Conservation (phyloP, 805 yeast species). For the Yamadazyma scolyti region DNA sequence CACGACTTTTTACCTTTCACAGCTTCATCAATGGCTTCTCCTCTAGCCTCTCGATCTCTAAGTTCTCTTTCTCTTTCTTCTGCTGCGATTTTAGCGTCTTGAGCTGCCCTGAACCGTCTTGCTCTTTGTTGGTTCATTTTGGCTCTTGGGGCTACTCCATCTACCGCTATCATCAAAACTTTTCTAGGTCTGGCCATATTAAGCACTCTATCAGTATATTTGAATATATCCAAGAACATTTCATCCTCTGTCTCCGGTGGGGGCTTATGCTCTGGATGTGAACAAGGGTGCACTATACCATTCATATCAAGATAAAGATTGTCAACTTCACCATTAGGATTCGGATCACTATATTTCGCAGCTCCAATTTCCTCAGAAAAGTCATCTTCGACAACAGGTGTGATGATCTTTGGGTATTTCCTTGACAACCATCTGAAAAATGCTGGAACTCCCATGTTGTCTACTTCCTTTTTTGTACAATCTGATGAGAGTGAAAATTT, state of each 20-base stretch:
- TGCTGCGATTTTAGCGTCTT: conserved; percentile 78
- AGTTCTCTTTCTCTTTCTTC: conserved; percentile 63
- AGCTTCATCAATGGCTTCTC: conserved; percentile 74
- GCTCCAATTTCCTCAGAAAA: conserved; percentile 62
- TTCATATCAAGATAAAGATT: conserved; percentile 95
- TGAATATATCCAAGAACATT: conserved; percentile 91
- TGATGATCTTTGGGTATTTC: conserved; percentile 90
- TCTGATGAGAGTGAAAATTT: too few relatives aligned
- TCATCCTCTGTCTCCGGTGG: conserved; percentile 97
- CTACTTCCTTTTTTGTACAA: too few relatives aligned
- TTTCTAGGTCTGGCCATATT: conserved; percentile 95
- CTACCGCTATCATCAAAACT: conserved; percentile 91
- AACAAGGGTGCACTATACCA: conserved; percentile 98
- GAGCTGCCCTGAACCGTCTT: conserved; percentile 87
- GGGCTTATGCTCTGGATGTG: conserved; percentile 95
- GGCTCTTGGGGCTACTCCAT: conserved; percentile 98
- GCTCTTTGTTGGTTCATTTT: conserved; percentile 97
- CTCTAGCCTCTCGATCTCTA: conserved; percentile 57
- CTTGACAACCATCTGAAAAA: conserved; percentile 93
- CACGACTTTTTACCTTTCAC: conserved; percentile 73
- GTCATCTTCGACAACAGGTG: conserved; percentile 82
- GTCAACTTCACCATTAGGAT: conserved; percentile 95
- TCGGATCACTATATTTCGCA: conserved; percentile 65
- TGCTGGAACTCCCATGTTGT: conserved; percentile 98
- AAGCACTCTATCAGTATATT: conserved; percentile 86